Conservation (phyloP, 2,329 filamentous ascomycete genomes). For the Bipolaris oryzae region DNA sequence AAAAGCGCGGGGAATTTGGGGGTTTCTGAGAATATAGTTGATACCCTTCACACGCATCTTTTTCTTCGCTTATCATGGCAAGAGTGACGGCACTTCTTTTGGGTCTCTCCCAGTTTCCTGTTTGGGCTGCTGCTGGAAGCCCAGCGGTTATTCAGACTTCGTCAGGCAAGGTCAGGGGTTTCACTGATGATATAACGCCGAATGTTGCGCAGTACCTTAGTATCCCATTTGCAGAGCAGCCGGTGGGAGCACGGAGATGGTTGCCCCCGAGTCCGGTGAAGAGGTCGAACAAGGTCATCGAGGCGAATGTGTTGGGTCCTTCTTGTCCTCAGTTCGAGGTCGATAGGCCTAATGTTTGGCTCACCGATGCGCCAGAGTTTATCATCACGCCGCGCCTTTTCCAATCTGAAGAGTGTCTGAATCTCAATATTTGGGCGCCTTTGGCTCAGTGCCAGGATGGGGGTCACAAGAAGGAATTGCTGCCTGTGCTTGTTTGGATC, state of each 20-base stretch:
- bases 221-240: slow-evolving; percentile 48
- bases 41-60: background rate
- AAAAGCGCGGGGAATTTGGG: background rate
- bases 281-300: slow-evolving; percentile 23
- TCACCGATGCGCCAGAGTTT: slow-evolving; percentile 35
- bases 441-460: slow-evolving; percentile 9
- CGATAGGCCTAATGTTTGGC: slow-evolving; percentile 27
- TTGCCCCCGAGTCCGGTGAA: slow-evolving; percentile 36
- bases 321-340: slow-evolving; percentile 37
- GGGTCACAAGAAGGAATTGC: slow-evolving; percentile 18
- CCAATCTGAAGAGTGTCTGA: slow-evolving; percentile 55
- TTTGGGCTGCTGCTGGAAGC: slow-evolving; percentile 17
- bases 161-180: slow-evolving; percentile 40
- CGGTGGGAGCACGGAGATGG: slow-evolving; percentile 41
- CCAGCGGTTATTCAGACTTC: slow-evolving; percentile 33
- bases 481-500: slow-evolving; percentile 56
- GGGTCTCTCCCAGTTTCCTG: slow-evolving; percentile 9
- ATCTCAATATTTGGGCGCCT: slow-evolving; percentile 56
- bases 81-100: slow-evolving; percentile 6
- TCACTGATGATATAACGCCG: slow-evolving; percentile 42
- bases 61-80: slow-evolving; percentile 2
- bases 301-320: slow-evolving; percentile 37
- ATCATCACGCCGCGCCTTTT: slow-evolving; percentile 24
- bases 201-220: slow-evolving; percentile 49
- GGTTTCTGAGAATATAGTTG: too few species aligned